Conservation (phyloP, 106 monocot genomes). For the Agapanthus africanus region DNA sequence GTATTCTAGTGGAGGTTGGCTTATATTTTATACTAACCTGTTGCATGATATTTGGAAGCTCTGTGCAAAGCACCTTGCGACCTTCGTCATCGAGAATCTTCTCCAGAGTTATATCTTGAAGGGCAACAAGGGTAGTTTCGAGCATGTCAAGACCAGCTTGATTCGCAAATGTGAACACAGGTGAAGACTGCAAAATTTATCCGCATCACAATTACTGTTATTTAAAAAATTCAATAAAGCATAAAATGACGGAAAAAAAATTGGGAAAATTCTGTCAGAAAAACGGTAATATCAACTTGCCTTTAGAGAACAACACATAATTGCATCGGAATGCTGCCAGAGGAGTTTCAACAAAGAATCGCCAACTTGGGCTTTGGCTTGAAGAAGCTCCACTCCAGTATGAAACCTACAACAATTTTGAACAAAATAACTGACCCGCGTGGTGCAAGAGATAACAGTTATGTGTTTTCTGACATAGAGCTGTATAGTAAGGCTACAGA, state of each 20-base stretch:
- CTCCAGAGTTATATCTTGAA: constrained; percentile 64
- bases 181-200: constrained; percentile 25
- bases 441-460: not conserved
- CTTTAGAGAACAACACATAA: constrained; percentile 86
- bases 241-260: too few species aligned
- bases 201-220: not conserved
- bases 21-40: constrained; percentile 37
- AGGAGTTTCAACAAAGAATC: constrained; percentile 68
- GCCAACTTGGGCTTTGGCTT: constrained; percentile 18
- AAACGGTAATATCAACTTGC: constrained; percentile 17
- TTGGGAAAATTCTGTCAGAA: too few species aligned
- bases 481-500: too few species aligned
- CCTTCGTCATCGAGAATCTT: constrained; percentile 57
- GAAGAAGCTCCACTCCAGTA: constrained; percentile 68
- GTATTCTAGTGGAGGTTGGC: too few species aligned
- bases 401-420: constrained; percentile 40
- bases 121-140: constrained; percentile 60
- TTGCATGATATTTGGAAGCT: constrained; percentile 85
- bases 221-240: too few species aligned
- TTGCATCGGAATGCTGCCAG: constrained; percentile 88
- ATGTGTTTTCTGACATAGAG: too few species aligned
- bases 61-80: constrained; percentile 52
- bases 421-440: not conserved
- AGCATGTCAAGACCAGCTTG: constrained; percentile 86
- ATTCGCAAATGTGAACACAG: constrained; percentile 58